These are phyloP conservation scores for Arabidopsis arenosa DNA, from an alignment of 345 rosid species.

Conservation along the genomic window DNA sequence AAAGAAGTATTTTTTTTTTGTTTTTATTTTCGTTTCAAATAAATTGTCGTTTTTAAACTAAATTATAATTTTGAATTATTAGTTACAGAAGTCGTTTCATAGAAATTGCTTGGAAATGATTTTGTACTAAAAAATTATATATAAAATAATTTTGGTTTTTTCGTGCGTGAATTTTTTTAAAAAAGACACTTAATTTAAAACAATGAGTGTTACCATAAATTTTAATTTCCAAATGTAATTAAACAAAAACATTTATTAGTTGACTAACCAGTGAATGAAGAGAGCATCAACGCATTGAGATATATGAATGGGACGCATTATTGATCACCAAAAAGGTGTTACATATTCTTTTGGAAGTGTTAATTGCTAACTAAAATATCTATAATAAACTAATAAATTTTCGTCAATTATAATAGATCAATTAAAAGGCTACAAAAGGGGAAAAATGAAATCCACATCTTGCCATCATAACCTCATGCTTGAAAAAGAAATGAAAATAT, in stretches of 20 bases:
- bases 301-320: neutral
- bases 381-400: neutral
- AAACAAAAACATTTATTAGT: neutral
- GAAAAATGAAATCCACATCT: constrained; percentile 33
- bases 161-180: neutral
- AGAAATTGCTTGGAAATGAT: no score
- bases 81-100: no score
- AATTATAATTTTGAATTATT: neutral
- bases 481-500: constrained; percentile 13
- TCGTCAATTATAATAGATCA: neutral
- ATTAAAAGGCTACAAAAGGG: constrained; percentile 24
- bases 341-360: neutral
- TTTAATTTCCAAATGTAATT: neutral
- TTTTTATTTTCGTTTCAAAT: neutral
- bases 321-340: neutral
- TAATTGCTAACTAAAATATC: neutral
- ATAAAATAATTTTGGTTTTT: no score
- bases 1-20: no score
- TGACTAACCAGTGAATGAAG: neutral
- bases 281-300: neutral
- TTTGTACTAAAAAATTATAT: neutral
- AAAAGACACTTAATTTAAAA: neutral
- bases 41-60: neutral
- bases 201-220: neutral
- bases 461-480: constrained; percentile 43